Evolutionary conservation across 257 asterid species (phyloP).

Genomic region (Nicotiana knightiana): DNA sequence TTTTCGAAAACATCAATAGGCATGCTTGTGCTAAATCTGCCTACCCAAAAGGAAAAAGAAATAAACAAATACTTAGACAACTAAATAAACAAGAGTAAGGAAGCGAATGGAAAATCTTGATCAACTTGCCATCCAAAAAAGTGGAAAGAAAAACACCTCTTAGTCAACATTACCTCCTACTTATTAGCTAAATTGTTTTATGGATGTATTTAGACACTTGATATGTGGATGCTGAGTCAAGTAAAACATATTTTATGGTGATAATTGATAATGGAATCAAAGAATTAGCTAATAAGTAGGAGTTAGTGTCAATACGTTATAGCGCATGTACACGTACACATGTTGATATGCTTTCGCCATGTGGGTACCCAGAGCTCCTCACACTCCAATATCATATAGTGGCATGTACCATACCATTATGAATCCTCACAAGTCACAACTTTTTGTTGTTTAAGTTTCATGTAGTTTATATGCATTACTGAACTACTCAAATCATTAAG

Average conservation of each 20-base stretch:
- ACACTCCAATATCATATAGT: background rate
- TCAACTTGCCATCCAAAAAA: background rate
- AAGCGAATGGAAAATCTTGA: background rate
- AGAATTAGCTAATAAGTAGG: slow-evolving; percentile 5
- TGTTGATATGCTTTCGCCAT: slow-evolving; percentile 12
- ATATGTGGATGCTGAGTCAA: slow-evolving; percentile 9
- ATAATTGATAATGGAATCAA: background rate
- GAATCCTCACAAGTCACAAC: no score
- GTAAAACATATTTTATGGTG: background rate
- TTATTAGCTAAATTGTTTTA: no score
- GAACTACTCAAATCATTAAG: no score
- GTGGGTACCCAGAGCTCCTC: background rate
- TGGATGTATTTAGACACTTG: background rate
- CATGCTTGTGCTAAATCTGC: no score
- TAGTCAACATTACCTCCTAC: background rate
- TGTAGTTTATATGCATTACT: no score
- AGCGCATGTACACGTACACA: background rate
- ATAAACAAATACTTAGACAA: no score
- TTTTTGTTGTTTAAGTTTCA: no score
- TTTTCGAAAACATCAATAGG: no score
- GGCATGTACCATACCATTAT: no score
- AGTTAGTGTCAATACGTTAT: background rate
- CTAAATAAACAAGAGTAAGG: background rate
- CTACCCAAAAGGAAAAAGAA: no score
- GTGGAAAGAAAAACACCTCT: background rate